Percentiles rank a stretch among this genome's conserved stretches.
Conservation (phyloP, 2,329 filamentous ascomycete species). For the Thyridium curvatum region DNA sequence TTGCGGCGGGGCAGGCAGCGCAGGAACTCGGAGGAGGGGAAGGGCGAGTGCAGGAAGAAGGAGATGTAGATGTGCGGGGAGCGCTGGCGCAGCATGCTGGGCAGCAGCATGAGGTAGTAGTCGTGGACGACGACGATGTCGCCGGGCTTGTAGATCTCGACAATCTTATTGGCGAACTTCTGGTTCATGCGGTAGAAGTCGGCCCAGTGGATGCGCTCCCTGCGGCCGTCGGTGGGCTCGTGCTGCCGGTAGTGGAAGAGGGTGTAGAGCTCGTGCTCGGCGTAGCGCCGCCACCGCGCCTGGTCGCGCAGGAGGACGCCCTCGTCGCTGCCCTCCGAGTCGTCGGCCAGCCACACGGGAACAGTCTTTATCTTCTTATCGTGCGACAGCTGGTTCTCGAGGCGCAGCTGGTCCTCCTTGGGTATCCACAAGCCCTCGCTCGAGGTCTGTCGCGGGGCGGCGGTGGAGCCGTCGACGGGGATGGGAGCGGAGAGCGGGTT, state of each 20-base stretch:
- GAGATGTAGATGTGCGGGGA: slow-evolving; percentile 87
- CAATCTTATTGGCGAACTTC: slow-evolving; percentile 82
- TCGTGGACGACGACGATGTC: slow-evolving; percentile 92
- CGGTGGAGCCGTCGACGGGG: slow-evolving; percentile 65
- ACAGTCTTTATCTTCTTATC: slow-evolving; percentile 72
- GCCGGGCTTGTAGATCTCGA: slow-evolving; percentile 84
- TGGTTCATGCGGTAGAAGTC: slow-evolving; percentile 93
- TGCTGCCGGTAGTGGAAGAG: slow-evolving; percentile 96
- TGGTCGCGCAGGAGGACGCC: slow-evolving; percentile 77
- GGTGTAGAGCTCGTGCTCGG: slow-evolving; percentile 86
- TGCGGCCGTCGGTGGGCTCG: slow-evolving; percentile 77
- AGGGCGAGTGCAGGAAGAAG: slow-evolving; percentile 91
- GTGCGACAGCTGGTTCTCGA: slow-evolving; percentile 69
- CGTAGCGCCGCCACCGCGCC: slow-evolving; percentile 79
- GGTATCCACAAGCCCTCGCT: slow-evolving; percentile 66
- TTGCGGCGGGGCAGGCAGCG: slow-evolving; percentile 83
- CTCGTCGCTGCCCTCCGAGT: slow-evolving; percentile 57
- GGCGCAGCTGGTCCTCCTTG: slow-evolving; percentile 59
- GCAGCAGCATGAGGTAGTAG: slow-evolving; percentile 86
- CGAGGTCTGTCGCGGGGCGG: slow-evolving; percentile 45
- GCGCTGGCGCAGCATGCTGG: slow-evolving; percentile 79
- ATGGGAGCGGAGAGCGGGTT: slow-evolving; percentile 77
- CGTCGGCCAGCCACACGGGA: slow-evolving; percentile 85
- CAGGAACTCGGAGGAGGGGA: slow-evolving; percentile 93
- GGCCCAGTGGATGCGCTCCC: slow-evolving; percentile 77